Base-by-base conservation (phyloP, 1,284 basidiomycete species). In the Puccinia triticina region DNA sequence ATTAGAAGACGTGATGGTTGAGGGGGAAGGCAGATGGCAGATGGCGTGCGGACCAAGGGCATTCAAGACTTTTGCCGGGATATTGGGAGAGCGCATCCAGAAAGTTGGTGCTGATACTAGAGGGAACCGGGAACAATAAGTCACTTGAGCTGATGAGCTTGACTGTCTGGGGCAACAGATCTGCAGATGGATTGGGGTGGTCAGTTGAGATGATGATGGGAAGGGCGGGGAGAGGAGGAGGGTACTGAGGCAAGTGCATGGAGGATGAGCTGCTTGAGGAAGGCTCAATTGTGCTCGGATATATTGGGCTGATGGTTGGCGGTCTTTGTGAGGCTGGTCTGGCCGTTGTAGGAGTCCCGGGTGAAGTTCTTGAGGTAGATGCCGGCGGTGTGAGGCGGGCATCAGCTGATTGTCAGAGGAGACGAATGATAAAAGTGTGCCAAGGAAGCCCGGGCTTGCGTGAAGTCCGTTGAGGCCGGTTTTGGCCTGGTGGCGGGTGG, bases 291-390 rank as follows among this genome's bases (percentile, higher is more conserved):
- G 48, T 43, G 46, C 29, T 81, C 48, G 16, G 37, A 81, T 23
- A 10, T 34, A 2, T 18, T 59, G 37, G 26, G 11, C n/a, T 23
- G 46, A 21, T 37, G 34, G 8, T 57, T 4, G 55, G 48, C 40
- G 7, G 40, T 43, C 40, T 43, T 43, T 4, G 40, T 12, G 7
- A 43, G 40, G 40, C 40, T 43, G 7, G 40, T 43, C 40, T 43
- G 40, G 40, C 12, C 40, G 12, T 81, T n/a, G 26, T 73, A 81
- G 37, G 46, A 37, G 10, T 21, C 2, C 16, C 32, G 40, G 40
- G 72, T 59, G 4, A 53, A 50, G 69, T 81, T 81, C 57, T 81
- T 81, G 37, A 81, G 57, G 55, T 61, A 81, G 53, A 81, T 71
- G 0, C 69, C 78, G 0, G 78, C 78, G 23, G 78, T 81, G 78